Evolutionary conservation across 2,329 filamentous ascomycete species (phyloP).

Genomic region (Trichoderma sp.): DNA sequence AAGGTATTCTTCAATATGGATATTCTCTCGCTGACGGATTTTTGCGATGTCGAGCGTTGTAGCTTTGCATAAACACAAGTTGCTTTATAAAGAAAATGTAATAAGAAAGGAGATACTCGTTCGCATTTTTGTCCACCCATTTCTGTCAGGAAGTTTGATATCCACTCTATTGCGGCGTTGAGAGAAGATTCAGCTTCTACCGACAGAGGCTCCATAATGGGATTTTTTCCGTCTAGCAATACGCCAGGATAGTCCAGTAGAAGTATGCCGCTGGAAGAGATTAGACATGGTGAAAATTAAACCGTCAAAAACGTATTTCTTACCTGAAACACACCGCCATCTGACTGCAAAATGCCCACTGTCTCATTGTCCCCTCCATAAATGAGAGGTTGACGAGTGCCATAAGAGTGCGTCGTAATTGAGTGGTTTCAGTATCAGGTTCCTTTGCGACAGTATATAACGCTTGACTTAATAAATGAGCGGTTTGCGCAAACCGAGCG

Average conservation of each 20-base stretch:
- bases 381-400: slow-evolving; percentile 7
- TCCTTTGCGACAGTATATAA: background rate
- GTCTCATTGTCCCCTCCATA: slow-evolving; percentile 19
- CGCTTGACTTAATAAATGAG: slow-evolving; percentile 22
- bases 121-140: slow-evolving; percentile 27
- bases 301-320: background rate
- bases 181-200: background rate
- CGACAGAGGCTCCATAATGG: background rate
- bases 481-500: slow-evolving; percentile 24
- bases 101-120: background rate
- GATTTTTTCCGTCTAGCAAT: background rate
- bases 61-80: background rate
- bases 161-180: slow-evolving; percentile 24
- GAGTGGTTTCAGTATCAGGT: background rate
- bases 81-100: background rate
- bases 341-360: slow-evolving; percentile 22
- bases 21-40: background rate
- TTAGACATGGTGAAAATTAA: background rate
- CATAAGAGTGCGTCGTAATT: background rate
- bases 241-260: background rate
- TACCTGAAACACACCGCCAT: slow-evolving; percentile 24
- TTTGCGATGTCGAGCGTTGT: background rate
- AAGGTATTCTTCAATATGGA: background rate
- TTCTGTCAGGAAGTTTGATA: slow-evolving; percentile 43
- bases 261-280: background rate